Evolutionary conservation across 2,329 filamentous ascomycete genomes (phyloP).

Genomic region (Stagonosporopsis vannaccii): DNA sequence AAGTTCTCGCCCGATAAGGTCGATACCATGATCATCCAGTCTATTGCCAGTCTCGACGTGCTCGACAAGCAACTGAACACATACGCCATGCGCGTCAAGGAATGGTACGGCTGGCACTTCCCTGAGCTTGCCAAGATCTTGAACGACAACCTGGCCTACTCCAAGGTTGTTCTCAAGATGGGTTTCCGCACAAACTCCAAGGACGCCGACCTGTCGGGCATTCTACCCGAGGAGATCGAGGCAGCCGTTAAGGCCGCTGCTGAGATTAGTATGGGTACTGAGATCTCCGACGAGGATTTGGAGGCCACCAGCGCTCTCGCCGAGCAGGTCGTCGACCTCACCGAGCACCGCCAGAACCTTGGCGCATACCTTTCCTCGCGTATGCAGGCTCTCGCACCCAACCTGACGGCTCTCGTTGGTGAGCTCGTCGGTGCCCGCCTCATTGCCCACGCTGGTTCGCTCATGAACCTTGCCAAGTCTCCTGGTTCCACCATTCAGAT

Average conservation of each 20-base stretch:
- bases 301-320: slow-evolving; percentile 91
- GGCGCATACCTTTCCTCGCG: slow-evolving; percentile 88
- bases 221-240: slow-evolving; percentile 96
- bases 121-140: slow-evolving; percentile 96
- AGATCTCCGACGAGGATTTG: slow-evolving; percentile 91
- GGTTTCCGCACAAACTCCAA: slow-evolving; percentile 85
- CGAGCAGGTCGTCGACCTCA: slow-evolving; percentile 90
- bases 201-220: slow-evolving; percentile 74
- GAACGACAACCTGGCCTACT: slow-evolving; percentile 79
- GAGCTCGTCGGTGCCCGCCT: slow-evolving; percentile 93
- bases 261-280: slow-evolving; percentile 97
- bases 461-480: slow-evolving; percentile 93
- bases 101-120: slow-evolving; percentile 99
- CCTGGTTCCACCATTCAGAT: slow-evolving; percentile 97
- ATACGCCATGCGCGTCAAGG: slow-evolving; percentile 98
- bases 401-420: slow-evolving; percentile 90
- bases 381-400: slow-evolving; percentile 97
- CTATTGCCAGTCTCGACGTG: slow-evolving; percentile 87
- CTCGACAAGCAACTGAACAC: slow-evolving; percentile 99
- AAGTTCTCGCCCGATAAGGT: slow-evolving; percentile 99
- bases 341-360: slow-evolving; percentile 80
- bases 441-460: slow-evolving; percentile 91
- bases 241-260: slow-evolving; percentile 89
- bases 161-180: slow-evolving; percentile 84
- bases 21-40: slow-evolving; percentile 99